Conservation (phyloP, 1,284 basidiomycete genomes). For the Fistulina hepatica region DNA sequence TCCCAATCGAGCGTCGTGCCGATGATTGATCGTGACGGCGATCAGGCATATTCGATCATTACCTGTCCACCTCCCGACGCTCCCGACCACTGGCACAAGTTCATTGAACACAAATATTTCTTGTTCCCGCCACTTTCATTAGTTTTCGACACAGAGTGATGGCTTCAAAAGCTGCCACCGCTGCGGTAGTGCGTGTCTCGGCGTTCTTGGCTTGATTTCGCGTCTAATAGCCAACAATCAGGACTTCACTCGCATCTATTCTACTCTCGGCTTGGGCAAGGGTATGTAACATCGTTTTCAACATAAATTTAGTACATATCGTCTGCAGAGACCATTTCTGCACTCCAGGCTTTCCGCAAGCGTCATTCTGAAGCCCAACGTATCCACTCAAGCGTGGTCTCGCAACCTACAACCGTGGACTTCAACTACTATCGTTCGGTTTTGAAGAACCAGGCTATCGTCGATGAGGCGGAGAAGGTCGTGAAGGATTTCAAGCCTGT, state of each 20-base stretch:
- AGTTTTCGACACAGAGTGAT: no score
- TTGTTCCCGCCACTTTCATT: no score
- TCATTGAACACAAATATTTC: no score
- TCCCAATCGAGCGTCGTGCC: no score
- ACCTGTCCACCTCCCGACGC: no score
- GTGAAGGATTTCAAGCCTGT: slow-evolving; percentile 89
- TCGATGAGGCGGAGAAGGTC: slow-evolving; percentile 89
- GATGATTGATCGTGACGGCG: no score
- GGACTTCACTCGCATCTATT: slow-evolving; percentile 91
- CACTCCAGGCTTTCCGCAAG: slow-evolving; percentile 94
- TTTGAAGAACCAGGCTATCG: slow-evolving; percentile 88
- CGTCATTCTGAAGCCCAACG: slow-evolving; percentile 86
- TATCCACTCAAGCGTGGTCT: slow-evolving; percentile 55
- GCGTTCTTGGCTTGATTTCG: slow-evolving; percentile 10
- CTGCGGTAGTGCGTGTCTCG: slow-evolving; percentile 54
- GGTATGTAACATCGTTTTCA: slow-evolving; percentile 34
- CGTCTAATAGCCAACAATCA: slow-evolving; percentile 26
- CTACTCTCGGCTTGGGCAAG: slow-evolving; percentile 85
- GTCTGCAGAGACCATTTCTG: slow-evolving; percentile 69
- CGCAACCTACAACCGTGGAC: slow-evolving; percentile 77
- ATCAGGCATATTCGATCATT: no score
- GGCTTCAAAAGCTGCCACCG: slow-evolving; percentile 74
- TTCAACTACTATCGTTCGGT: slow-evolving; percentile 85
- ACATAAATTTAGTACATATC: slow-evolving; percentile 5
- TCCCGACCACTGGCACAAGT: no score